These are phyloP conservation scores for Laetiporus sulphureus DNA, from an alignment of 1,284 basidiomycete species.

Conservation along the genomic window DNA sequence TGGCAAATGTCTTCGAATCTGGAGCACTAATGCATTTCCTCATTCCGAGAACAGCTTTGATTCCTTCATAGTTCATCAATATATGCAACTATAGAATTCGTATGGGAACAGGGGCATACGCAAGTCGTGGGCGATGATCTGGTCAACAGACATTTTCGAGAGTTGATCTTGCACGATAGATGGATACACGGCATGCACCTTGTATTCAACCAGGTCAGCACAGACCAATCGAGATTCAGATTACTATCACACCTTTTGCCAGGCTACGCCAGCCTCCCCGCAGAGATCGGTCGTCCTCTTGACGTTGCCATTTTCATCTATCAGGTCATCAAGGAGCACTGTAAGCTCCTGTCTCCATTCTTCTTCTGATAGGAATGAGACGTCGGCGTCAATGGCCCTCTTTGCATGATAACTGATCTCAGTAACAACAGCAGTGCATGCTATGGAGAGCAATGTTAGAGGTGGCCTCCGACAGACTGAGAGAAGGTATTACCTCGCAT, in stretches of 20 bases:
- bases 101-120: constrained; percentile 27
- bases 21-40: constrained; percentile 44
- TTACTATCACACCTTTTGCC: constrained; percentile 40
- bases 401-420: constrained; percentile 51
- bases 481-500: constrained; percentile 41
- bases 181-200: constrained; percentile 61
- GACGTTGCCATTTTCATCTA: constrained; percentile 50
- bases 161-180: constrained; percentile 40
- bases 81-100: no score
- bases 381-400: constrained; percentile 47
- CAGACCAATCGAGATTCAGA: not conserved
- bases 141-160: constrained; percentile 39
- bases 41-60: constrained; percentile 38
- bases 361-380: constrained; percentile 45
- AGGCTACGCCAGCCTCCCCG: constrained; percentile 53
- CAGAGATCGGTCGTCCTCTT: constrained; percentile 48
- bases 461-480: constrained; percentile 5
- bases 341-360: constrained; percentile 54
- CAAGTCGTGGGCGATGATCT: constrained; percentile 42
- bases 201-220: not conserved
- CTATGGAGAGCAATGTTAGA: constrained; percentile 24
- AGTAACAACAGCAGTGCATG: constrained; percentile 64
- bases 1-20: constrained; percentile 44
- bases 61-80: no score
- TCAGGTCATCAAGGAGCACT: constrained; percentile 47